Percentiles rank a stretch among this genome's conserved stretches.
Conservation (phyloP, 305 asterid genomes). For the Fraxinus platypoda region DNA sequence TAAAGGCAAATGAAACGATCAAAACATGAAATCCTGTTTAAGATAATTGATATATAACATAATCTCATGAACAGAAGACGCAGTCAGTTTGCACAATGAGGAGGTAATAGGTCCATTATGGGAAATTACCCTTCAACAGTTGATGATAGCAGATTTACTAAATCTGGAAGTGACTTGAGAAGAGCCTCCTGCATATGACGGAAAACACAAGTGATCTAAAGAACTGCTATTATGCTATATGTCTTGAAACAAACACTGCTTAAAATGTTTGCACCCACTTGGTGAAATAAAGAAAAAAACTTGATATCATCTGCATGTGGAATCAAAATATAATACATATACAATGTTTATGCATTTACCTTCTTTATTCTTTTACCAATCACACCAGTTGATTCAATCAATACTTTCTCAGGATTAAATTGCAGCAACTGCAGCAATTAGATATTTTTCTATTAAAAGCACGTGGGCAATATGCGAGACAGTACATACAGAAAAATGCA, state of each 20-base stretch:
- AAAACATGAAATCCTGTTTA: slow-evolving; percentile 14
- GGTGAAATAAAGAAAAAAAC: slow-evolving; percentile 10
- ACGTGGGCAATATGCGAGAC: background rate
- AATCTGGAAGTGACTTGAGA: slow-evolving; percentile 79
- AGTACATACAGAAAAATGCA: slow-evolving; percentile 12
- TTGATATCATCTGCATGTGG: background rate
- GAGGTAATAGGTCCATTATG: slow-evolving; percentile 17
- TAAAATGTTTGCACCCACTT: slow-evolving; percentile 2
- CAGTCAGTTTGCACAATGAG: slow-evolving; percentile 6
- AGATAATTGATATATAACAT: background rate
- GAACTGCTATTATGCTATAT: slow-evolving; percentile 9
- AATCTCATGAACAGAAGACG: background rate
- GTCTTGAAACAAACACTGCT: slow-evolving; percentile 13
- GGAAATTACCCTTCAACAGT: slow-evolving; percentile 65
- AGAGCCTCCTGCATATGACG: slow-evolving; percentile 77
- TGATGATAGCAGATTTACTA: slow-evolving; percentile 62
- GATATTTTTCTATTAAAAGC: slow-evolving; percentile 6
- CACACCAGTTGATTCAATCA: slow-evolving; percentile 98
- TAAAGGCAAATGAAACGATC: background rate
- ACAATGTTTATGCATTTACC: slow-evolving; percentile 34
- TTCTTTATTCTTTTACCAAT: slow-evolving; percentile 91
- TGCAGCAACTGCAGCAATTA: slow-evolving; percentile 62
- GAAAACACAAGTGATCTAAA: slow-evolving; percentile 14
- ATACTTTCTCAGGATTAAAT: slow-evolving; percentile 66
- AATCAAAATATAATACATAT: background rate